Evolutionary conservation across 2,329 filamentous ascomycete genomes (phyloP).

Genomic region (Xylaria sp.): DNA sequence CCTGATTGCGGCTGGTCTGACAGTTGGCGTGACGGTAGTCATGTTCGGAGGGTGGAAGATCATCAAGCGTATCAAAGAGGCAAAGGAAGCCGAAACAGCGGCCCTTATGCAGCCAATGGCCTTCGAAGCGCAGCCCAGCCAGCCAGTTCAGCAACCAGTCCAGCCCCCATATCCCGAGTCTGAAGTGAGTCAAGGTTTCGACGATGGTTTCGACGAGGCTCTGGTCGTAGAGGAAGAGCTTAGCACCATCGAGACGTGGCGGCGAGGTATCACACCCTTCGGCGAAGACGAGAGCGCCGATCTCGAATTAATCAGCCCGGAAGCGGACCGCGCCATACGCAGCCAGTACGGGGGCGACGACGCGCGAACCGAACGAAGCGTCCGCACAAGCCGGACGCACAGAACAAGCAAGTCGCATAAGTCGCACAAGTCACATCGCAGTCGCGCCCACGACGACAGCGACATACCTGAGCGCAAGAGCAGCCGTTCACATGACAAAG

Average conservation of each 20-base stretch:
- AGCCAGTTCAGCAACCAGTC: background rate
- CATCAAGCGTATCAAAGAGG: constrained; percentile 80
- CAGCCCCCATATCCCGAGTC: constrained; percentile 41
- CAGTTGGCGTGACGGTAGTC: constrained; percentile 92
- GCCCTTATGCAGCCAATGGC: constrained; percentile 46
- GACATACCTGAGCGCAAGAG: constrained; percentile 41
- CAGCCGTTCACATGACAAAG: constrained; percentile 43
- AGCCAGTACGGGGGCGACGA: constrained; percentile 55
- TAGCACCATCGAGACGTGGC: constrained; percentile 68
- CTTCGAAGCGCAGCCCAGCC: constrained; percentile 42
- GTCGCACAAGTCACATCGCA: constrained; percentile 46
- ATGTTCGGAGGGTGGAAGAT: constrained; percentile 98
- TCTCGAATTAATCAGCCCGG: constrained; percentile 67
- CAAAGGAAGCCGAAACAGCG: constrained; percentile 42
- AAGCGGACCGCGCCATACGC: constrained; percentile 60
- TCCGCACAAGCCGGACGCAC: constrained; percentile 46
- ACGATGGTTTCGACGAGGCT: constrained; percentile 64
- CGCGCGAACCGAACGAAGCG: constrained; percentile 45
- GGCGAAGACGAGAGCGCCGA: constrained; percentile 61
- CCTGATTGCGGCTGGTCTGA: constrained; percentile 88
- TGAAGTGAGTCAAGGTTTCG: constrained; percentile 51
- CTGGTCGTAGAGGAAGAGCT: constrained; percentile 67
- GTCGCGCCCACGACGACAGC: constrained; percentile 32
- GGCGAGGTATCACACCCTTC: constrained; percentile 63
- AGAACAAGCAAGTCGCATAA: constrained; percentile 44